Base-by-base conservation (phyloP, 208 protist genomes). In the Polymyxa betae region DNA sequence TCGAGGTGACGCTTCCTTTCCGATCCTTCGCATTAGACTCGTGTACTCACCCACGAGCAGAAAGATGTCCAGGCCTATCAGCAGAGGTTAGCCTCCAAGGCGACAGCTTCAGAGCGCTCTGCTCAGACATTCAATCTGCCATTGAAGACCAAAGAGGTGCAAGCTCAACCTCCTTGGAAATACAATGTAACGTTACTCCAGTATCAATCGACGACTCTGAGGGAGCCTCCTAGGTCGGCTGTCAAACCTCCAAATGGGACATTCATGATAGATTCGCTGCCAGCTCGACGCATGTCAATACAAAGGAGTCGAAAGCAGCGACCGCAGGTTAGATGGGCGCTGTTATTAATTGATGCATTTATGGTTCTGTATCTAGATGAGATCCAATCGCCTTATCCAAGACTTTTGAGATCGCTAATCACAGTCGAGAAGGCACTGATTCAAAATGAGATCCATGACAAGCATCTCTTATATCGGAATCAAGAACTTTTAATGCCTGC, bases 201-300 rank as follows among this genome's bases (percentile, higher is more conserved):
- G 0, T 10, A 60, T 72, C 5, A 20, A 44, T 88, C 5, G 35
- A 82, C 72, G 35, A 5, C 72, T 35, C n/a, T 82, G 87, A 32
- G 0, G 29, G 0, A 46, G 12, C 44, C 44, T 0, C 35, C 5
- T 44, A 91, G 35, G 89, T 45, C 54, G 10, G 5, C 0, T 40
- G 38, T 77, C 72, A n/a, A 92, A 96, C 96, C 49, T 96, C 96
- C 52, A 77, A 95, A 87, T 97, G 96, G 96, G 97, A 97, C 95
- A 95, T 97, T 77, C 93, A 95, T 77, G 95, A 97, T 90, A 93
- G n/a, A 29, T 24, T 32, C 88, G 52, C 88, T 0, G 46, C 38
- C 54, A 60, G 10, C 49, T 32, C 0, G 29, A 54, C 0, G 54
- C 32, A 43, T 38, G n/a, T 0, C 10, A 38, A 43, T 38, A 0